Base-by-base conservation (phyloP, 805 yeast species). In the Myxozyma udenii region DNA sequence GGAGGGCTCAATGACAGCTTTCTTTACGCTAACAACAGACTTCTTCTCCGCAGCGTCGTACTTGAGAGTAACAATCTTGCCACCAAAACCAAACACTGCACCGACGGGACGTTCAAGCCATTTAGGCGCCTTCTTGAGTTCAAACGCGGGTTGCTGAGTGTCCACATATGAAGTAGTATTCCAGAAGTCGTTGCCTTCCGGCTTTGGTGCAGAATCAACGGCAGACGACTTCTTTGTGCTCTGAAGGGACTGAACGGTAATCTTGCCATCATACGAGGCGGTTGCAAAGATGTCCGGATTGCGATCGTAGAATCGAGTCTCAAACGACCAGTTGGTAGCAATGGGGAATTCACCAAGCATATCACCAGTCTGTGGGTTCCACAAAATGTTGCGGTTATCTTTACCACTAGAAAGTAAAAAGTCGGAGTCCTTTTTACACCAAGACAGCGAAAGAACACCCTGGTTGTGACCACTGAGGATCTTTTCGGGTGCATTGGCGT, bases 81-180 rank as follows among this genome's bases (percentile, higher is more conserved):
- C 95, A 55, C 98, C 98, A 71, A 89, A 91, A 0, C 95, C 98
- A 76, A 95, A 93, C 1, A 81, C 73, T 12, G 84, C 96, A 44
- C 84, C 75, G 3, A 79, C 75, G 11, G 88, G 88, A 59, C 84
- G 76, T 56, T 79, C 79, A 55, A 87, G 78, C 98, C 98, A 93
- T 53, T 74, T 69, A 44, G 99, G 98, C 19, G 97, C 93, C 70
- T 89, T 95, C 57, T 77, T 74, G 26, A 79, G 74, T 37, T 78
- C 77, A 61, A 84, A 83, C 32, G 79, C 79, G 9, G 96, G 93
- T 60, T 84, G 73, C 37, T 64, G 69, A 19, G 72, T 63, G 48
- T 67, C 73, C 44, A 65, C 68, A 40, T 68, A 68, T 14, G 69
- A 63, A n/a, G 66, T 63, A 9, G 67, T 59, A 62, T 81, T 84